Evolutionary conservation across 1,139 yeast genomes (phyloP).

Genomic region (Diutina siamensis): DNA sequence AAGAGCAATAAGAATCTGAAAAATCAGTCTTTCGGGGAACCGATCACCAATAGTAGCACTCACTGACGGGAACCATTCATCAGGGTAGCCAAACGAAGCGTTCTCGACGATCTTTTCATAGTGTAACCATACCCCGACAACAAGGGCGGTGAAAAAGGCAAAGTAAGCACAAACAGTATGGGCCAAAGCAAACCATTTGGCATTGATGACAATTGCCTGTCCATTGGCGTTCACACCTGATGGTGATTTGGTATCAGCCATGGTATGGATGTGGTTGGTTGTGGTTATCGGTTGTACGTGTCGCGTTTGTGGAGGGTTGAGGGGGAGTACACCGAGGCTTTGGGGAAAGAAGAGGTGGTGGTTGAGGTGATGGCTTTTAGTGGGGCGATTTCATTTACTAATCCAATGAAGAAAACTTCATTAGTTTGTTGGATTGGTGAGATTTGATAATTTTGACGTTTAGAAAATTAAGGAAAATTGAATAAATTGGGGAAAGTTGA

Average conservation of each 20-base stretch:
- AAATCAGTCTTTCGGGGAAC: conserved; percentile 88
- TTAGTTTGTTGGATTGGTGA: no score
- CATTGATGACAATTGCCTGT: conserved; percentile 31
- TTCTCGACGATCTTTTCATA: conserved; percentile 81
- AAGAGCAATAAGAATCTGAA: conserved; percentile 72
- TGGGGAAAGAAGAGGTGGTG: neutral
- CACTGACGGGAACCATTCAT: conserved; percentile 97
- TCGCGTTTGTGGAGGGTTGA: no score
- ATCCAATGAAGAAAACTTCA: no score
- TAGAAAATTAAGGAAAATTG: no score
- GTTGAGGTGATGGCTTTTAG: neutral
- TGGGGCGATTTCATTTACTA: no score
- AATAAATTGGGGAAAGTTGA: no score
- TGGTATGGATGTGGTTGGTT: no score
- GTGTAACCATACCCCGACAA: conserved; percentile 64
- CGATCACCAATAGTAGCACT: conserved; percentile 95
- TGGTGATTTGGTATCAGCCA: neutral
- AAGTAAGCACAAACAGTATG: conserved; percentile 61
- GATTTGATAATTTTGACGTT: no score
- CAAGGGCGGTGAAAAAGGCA: conserved; percentile 67
- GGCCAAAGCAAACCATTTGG: conserved; percentile 50
- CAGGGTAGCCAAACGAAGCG: conserved; percentile 82
- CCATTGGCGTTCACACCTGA: neutral
- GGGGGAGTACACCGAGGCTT: no score
- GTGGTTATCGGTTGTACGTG: no score